Evolutionary conservation across 2,329 filamentous ascomycete species (phyloP).

Genomic region (Magnaporthiopsis incrustans): DNA sequence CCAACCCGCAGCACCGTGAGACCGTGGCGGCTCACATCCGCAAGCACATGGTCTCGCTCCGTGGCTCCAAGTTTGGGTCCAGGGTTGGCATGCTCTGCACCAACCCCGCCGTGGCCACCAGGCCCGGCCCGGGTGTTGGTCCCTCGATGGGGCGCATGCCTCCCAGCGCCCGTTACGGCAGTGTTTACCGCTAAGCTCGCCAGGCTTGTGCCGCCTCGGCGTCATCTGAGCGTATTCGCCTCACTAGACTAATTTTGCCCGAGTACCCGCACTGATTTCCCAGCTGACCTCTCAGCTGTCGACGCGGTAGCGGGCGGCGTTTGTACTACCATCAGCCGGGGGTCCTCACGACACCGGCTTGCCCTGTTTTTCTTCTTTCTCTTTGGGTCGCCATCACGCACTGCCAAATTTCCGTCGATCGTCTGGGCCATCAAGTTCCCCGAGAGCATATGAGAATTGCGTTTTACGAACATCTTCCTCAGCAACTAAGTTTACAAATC

Average conservation of each 20-base stretch:
- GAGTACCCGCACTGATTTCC: not conserved
- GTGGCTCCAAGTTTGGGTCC: constrained; percentile 96
- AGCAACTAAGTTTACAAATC: constrained; percentile 27
- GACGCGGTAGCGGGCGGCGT: not conserved
- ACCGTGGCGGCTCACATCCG: constrained; percentile 88
- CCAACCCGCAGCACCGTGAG: constrained; percentile 80
- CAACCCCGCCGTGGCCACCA: constrained; percentile 83
- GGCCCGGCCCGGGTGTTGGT: constrained; percentile 76
- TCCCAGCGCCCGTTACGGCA: constrained; percentile 49
- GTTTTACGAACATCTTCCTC: constrained; percentile 27
- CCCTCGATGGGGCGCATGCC: constrained; percentile 54
- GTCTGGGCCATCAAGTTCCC: constrained; percentile 18
- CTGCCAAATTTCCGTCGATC: constrained; percentile 16
- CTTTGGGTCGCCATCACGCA: constrained; percentile 8
- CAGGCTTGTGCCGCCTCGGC: not conserved
- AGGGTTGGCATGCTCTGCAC: constrained; percentile 98
- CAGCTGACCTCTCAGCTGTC: not conserved
- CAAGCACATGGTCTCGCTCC: constrained; percentile 98
- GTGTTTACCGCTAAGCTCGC: constrained; percentile 44
- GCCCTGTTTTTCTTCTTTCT: constrained; percentile 6
- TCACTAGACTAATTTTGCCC: not conserved
- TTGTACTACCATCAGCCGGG: constrained; percentile 2
- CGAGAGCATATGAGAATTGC: constrained; percentile 23
- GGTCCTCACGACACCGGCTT: constrained; percentile 8
- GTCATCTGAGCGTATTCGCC: not conserved